phyloP scores from a whole-genome alignment of 78 protist species.

The Dictyostelium capitatum region DNA sequence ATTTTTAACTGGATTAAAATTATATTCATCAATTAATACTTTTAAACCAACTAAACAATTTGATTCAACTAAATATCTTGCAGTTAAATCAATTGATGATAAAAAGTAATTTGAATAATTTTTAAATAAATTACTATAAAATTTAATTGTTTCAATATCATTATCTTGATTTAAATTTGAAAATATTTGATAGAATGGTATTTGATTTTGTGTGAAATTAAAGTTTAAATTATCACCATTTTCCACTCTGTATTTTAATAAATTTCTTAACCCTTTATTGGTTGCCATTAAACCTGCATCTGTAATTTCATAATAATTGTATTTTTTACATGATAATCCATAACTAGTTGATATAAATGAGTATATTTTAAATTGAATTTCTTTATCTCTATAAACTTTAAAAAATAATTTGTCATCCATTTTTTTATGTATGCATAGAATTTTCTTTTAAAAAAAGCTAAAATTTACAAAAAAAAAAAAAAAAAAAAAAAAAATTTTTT shows the following conservation, averaged over 20 bases:
- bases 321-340: background rate
- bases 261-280: background rate
- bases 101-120: constrained; percentile 1
- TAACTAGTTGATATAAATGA: background rate
- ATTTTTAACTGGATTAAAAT: background rate
- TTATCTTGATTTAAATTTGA: background rate
- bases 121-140: background rate
- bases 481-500: no score
- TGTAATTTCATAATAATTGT: background rate
- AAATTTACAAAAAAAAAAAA: no score
- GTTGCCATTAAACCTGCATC: constrained; percentile 4
- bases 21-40: background rate
- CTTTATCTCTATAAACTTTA: background rate
- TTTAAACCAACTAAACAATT: background rate
- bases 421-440: no score
- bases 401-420: background rate
- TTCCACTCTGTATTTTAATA: background rate
- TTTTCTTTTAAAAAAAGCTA: no score
- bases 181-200: background rate
- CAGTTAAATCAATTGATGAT: background rate
- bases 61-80: background rate
- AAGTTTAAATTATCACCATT: background rate
- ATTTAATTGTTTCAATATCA: background rate
- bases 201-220: background rate
- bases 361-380: background rate